Percentiles rank a stretch among this genome's conserved stretches.
phyloP scores from a whole-genome alignment of 2,329 filamentous ascomycete genomes.

The Aspergillus niger region DNA sequence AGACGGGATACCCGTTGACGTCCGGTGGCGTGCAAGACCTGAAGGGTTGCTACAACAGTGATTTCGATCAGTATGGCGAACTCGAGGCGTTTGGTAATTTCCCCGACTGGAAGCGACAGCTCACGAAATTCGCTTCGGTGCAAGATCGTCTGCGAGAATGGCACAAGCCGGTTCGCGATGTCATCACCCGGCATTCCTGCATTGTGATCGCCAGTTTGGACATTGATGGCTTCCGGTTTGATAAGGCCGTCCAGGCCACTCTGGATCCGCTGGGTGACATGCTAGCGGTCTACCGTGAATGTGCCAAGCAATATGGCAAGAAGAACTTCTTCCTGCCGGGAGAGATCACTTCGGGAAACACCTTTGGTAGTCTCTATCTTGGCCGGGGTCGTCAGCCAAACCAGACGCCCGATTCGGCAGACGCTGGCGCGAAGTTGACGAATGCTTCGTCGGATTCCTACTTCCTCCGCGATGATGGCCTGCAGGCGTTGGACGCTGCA shows the following conservation, averaged over 20 bases:
- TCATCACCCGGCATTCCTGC: constrained; percentile 63
- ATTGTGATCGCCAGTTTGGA: constrained; percentile 62
- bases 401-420: constrained; percentile 49
- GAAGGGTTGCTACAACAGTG: constrained; percentile 60
- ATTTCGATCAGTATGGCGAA: constrained; percentile 66
- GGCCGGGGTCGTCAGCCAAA: constrained; percentile 60
- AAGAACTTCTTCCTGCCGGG: constrained; percentile 65
- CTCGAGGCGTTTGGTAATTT: constrained; percentile 65
- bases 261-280: constrained; percentile 62
- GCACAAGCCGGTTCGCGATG: constrained; percentile 58
- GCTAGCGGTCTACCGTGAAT: constrained; percentile 57
- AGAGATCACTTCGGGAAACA: constrained; percentile 64
- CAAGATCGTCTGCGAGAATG: constrained; percentile 68
- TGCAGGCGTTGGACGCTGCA: constrained; percentile 58
- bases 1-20: constrained; percentile 54
- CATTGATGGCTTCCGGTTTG: constrained; percentile 66
- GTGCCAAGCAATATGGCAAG: constrained; percentile 58
- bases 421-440: constrained; percentile 51
- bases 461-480: constrained; percentile 55
- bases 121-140: constrained; percentile 66
- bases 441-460: constrained; percentile 45
- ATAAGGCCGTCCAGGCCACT: constrained; percentile 65
- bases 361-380: constrained; percentile 60
- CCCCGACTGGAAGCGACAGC: constrained; percentile 62
- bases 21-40: constrained; percentile 50